Evolutionary conservation across 768 basidiomycete species (phyloP).

Genomic region (Pulveroboletus ravenelii): DNA sequence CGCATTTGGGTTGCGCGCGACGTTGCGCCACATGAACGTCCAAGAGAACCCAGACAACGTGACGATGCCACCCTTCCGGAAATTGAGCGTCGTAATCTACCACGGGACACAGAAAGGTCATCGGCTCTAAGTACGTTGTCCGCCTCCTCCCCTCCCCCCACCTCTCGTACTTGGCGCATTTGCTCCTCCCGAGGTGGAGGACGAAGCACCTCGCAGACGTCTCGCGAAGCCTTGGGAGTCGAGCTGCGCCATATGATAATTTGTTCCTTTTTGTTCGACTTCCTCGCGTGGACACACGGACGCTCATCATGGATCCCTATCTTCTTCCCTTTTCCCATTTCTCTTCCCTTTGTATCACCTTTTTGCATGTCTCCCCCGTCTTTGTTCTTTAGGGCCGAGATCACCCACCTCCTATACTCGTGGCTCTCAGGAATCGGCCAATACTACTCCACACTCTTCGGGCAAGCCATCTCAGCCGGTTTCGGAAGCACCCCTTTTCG

Average conservation of each 20-base stretch:
- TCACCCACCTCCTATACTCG: constrained; percentile 34
- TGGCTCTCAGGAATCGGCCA: constrained; percentile 24
- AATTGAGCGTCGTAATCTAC: constrained; percentile 21
- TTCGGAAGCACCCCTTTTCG: constrained; percentile 5
- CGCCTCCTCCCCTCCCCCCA: constrained; percentile 36
- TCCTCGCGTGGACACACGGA: constrained; percentile 38
- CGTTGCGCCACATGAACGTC: constrained; percentile 9
- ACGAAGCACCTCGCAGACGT: constrained; percentile 32
- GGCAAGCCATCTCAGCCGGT: constrained; percentile 15
- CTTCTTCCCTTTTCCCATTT: constrained; percentile 29
- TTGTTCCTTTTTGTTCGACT: constrained; percentile 35
- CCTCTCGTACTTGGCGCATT: constrained; percentile 33
- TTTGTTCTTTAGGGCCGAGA: constrained; percentile 40
- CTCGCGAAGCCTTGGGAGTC: constrained; percentile 45
- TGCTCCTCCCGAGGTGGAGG: constrained; percentile 38
- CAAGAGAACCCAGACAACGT: constrained; percentile 24
- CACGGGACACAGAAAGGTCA: constrained; percentile 29
- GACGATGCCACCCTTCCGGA: constrained; percentile 20
- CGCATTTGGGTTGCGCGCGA: constrained; percentile 21
- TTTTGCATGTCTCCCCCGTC: constrained; percentile 26
- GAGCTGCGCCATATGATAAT: constrained; percentile 31
- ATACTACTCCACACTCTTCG: constrained; percentile 5
- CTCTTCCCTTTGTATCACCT: constrained; percentile 27
- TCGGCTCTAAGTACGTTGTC: constrained; percentile 46
- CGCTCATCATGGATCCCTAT: constrained; percentile 38